Conservation (phyloP, 1,284 basidiomycete species). For the Coriolopsis trogii region DNA sequence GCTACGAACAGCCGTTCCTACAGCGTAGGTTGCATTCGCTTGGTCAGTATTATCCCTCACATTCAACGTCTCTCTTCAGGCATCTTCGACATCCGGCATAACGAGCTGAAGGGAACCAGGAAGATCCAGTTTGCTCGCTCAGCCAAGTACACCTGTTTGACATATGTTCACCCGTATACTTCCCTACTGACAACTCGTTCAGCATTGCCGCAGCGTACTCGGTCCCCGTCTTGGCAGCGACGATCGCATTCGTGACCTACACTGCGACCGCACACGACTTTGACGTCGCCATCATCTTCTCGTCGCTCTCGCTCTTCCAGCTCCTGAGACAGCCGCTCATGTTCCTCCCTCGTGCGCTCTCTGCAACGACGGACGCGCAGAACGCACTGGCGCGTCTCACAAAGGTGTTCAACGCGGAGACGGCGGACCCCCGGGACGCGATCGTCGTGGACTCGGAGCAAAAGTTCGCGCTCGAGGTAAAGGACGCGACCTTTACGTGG, state of each 20-base stretch:
- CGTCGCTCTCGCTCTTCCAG: constrained; percentile 73
- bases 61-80: constrained; percentile 37
- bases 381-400: constrained; percentile 61
- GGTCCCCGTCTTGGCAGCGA: constrained; percentile 71
- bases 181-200: neutral
- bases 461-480: constrained; percentile 52
- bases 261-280: constrained; percentile 56
- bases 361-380: constrained; percentile 64
- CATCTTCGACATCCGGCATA: constrained; percentile 53
- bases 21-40: constrained; percentile 45
- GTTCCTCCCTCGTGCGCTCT: constrained; percentile 69
- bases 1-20: constrained; percentile 68
- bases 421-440: constrained; percentile 41
- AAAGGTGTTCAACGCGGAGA: constrained; percentile 63
- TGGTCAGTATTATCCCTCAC: neutral
- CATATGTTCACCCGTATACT: neutral
- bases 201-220: constrained; percentile 57
- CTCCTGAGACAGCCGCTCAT: constrained; percentile 68
- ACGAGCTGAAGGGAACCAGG: constrained; percentile 58
- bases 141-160: constrained; percentile 61
- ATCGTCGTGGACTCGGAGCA: constrained; percentile 49
- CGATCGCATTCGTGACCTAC: constrained; percentile 77
- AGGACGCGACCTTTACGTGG: constrained; percentile 69
- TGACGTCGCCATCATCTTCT: constrained; percentile 69
- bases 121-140: constrained; percentile 65